Percentiles rank a stretch among this genome's conserved stretches.
phyloP scores from a whole-genome alignment of 371 early-diverging fungal genomes.

The Mortierella sp. region DNA sequence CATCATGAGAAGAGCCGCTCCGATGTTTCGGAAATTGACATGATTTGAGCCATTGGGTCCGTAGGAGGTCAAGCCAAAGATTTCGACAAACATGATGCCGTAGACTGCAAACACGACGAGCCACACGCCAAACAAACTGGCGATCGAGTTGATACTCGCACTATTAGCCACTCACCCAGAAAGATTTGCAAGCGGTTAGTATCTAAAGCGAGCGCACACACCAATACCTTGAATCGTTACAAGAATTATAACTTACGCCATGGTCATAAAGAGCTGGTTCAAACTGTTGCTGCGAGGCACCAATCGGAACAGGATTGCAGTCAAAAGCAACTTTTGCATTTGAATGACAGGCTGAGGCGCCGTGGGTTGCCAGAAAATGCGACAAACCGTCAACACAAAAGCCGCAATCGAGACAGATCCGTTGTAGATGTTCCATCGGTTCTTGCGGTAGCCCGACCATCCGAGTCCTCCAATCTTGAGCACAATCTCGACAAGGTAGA shows the following conservation, averaged over 20 bases:
- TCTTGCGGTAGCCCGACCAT: constrained; percentile 69
- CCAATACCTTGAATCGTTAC: not conserved
- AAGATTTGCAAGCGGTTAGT: not conserved
- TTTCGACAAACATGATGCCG: constrained; percentile 79
- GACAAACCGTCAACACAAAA: constrained; percentile 61
- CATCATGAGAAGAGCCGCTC: constrained; percentile 71
- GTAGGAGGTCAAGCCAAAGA: constrained; percentile 77
- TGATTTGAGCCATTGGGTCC: constrained; percentile 68
- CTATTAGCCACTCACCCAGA: constrained; percentile 16
- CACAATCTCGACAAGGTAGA: constrained; percentile 68
- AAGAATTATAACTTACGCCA: constrained; percentile 64
- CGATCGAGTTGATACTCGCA: constrained; percentile 71
- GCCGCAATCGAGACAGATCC: constrained; percentile 66
- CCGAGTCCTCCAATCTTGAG: constrained; percentile 70
- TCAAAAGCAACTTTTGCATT: constrained; percentile 74
- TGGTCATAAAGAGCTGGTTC: constrained; percentile 77
- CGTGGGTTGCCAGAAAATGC: constrained; percentile 40
- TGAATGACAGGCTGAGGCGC: constrained; percentile 63
- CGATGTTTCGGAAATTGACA: constrained; percentile 74
- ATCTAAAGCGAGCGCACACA: not conserved
- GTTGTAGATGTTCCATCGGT: constrained; percentile 76
- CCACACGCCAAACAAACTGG: constrained; percentile 78
- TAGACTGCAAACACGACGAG: constrained; percentile 75
- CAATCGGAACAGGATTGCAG: constrained; percentile 74
- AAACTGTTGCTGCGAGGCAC: constrained; percentile 74